phyloP scores from a whole-genome alignment of 192 early-diverging fungal genomes.

The Podila horticola region DNA sequence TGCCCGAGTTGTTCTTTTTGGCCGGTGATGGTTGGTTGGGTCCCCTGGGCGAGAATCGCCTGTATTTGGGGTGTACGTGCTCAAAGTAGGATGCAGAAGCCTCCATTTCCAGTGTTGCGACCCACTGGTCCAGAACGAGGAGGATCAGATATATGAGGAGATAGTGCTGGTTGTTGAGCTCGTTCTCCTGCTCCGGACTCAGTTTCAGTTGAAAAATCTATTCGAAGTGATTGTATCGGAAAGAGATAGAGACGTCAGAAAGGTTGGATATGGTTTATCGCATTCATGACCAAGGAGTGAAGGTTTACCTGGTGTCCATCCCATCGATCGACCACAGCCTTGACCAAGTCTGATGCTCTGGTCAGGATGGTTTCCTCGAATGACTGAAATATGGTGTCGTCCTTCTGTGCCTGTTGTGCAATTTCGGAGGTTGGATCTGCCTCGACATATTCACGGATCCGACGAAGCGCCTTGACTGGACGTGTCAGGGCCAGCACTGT shows the following conservation, averaged over 20 bases:
- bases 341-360: conserved; percentile 13
- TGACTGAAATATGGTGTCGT: conserved; percentile 2
- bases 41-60: conserved; percentile 29
- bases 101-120: conserved; percentile 34
- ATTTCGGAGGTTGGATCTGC: conserved; percentile 8
- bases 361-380: conserved; percentile 31
- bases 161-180: conserved; percentile 50
- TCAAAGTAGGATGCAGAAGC: conserved; percentile 31
- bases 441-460: conserved; percentile 23
- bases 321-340: conserved; percentile 14
- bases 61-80: conserved; percentile 37
- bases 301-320: conserved; percentile 20
- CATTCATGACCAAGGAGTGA: background rate
- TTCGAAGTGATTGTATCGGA: background rate
- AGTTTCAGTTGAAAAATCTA: conserved; percentile 26
- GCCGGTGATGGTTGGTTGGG: conserved; percentile 11
- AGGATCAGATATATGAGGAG: conserved; percentile 30
- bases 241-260: background rate
- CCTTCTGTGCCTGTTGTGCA: conserved; percentile 11
- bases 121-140: conserved; percentile 36
- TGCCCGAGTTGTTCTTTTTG: conserved; percentile 9
- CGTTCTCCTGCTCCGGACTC: conserved; percentile 22
- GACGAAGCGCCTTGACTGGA: conserved; percentile 36
- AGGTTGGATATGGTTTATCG: too few species aligned
- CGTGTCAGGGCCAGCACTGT: conserved; percentile 22